phyloP scores from a whole-genome alignment of 768 basidiomycete species.

The Kwoniella botswanensis region DNA sequence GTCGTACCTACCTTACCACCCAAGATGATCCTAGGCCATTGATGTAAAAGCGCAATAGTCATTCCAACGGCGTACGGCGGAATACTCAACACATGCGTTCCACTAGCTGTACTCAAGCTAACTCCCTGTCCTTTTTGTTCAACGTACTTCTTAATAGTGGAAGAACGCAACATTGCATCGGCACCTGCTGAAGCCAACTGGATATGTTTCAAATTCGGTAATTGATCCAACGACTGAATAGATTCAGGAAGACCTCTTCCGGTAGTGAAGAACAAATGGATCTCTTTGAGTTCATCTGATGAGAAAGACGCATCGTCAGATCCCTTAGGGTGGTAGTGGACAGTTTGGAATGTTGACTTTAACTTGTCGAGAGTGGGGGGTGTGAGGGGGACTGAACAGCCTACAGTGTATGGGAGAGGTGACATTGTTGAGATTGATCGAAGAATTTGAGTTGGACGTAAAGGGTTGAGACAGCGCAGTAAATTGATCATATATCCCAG shows the following conservation, averaged over 20 bases:
- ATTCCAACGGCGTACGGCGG: slow-evolving; percentile 47
- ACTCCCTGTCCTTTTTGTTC: slow-evolving; percentile 23
- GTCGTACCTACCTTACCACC: slow-evolving; percentile 29
- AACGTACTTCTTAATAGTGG: slow-evolving; percentile 12
- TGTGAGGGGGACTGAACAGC: slow-evolving; percentile 15
- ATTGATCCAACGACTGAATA: slow-evolving; percentile 27
- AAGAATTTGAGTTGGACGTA: too few species aligned
- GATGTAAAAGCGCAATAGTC: slow-evolving; percentile 43
- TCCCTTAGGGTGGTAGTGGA: slow-evolving; percentile 18
- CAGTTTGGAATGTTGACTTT: background rate
- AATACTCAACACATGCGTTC: slow-evolving; percentile 54
- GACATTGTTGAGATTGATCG: slow-evolving; percentile 6
- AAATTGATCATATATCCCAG: background rate
- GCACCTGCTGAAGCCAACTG: slow-evolving; percentile 48
- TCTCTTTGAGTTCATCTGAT: slow-evolving; percentile 17
- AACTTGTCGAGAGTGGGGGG: slow-evolving; percentile 12
- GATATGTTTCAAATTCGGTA: slow-evolving; percentile 48
- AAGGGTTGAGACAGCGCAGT: background rate
- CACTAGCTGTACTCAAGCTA: slow-evolving; percentile 49
- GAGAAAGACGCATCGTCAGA: slow-evolving; percentile 5
- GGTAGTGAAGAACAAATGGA: slow-evolving; percentile 41
- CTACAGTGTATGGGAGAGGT: slow-evolving; percentile 12
- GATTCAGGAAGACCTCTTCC: slow-evolving; percentile 29
- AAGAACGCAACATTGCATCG: slow-evolving; percentile 22
- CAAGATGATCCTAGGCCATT: slow-evolving; percentile 41